Evolutionary conservation across 2,329 filamentous ascomycete genomes (phyloP), one percentile per base, ranked within the genome.

Genomic region (Fusarium torreyae): DNA sequence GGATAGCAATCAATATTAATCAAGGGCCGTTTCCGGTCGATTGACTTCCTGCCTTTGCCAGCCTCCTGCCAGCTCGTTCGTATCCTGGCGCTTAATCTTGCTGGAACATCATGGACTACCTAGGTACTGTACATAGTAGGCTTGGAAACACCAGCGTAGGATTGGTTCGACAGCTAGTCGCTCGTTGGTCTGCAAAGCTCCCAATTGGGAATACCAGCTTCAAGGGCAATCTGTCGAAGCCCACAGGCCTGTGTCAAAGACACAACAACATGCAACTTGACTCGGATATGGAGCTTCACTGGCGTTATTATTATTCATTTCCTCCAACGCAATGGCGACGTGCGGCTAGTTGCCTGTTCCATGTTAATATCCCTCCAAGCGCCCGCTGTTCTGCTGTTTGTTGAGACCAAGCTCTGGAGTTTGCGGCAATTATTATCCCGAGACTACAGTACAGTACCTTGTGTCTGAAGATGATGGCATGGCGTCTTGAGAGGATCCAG

Each of bases 71-170:
- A 26, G 15, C 26, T 39, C 48, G 53, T 28, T 56, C 55, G 46
- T 66, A 66, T 70, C 59, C 66, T 60, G 53, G 72, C 72, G 72
- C 72, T 74, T 74, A 72, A 69, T 73, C 39, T 65, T 60, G 51
- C 60, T 69, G 62, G 49, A 69, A 70, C 63, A 66, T 44, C 59
- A 59, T 63, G 64, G 55, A 44, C 71, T n/a, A n/a, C n/a, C n/a
- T 55, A 56, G 62, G 69, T 57, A 10, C 26, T 28, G 26, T 20
- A 20, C 18, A 20, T 20, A 20, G 18, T 28, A 28, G 26, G 26
- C 26, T 70, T 60, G 57, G 49, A 70, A 66, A 59, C 49, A 52
- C 63, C 57, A 74, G 53, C 53, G 68, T 71, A 71, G 66, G 69
- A 74, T 74, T 73, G 70, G 72, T 38, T 63, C 68, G 63, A 51